Evolutionary conservation across 257 asterid genomes (phyloP), one percentile per base, ranked within the genome.

Genomic region (Solanum sitiens): DNA sequence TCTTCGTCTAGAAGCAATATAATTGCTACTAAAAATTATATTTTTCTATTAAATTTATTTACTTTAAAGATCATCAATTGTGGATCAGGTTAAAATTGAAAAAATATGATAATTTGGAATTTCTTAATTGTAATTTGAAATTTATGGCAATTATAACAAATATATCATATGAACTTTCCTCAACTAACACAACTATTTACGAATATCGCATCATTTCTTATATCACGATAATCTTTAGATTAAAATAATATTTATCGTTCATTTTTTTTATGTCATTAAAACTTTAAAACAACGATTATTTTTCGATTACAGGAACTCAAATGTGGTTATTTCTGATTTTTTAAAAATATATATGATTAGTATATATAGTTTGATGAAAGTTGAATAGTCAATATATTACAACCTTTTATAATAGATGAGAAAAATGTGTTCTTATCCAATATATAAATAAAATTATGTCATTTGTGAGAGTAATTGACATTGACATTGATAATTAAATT

Each of bases 61-160:
- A 61, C 70, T 61, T 61, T 61, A 61, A 61, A 3, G 3, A 13
- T 23, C 30, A 61, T 61, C 7, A 23, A 9, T 61, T 61, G 30
- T 1, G 0, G 10, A 30, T 1, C 10, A 1, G 11, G 0, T 61
- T 3, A 21, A 23, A 61, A 61, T 70, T 2, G 0, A 67, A 67
- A 67, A 67, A 4, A 47, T 32, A n/a, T 10, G 8, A 63, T 56
- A 10, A 63, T n/a, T 18, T 59, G 1, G 6, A 59, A 5, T 59
- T 59, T 20, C 0, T 63, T n/a, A 0, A 63, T n/a, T 63, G 16
- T 11, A 11, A 12, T 35, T 25, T 11, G 18, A 67, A 67, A 67
- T 67, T 2, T 67, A 15, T 32, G n/a, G 21, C 10, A 70, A 7
- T 15, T 30, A 30, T 70, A 32, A 32, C 23, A 70, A 53, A 53